Percentiles rank a stretch among this genome's conserved stretches.
Evolutionary conservation across 2,329 filamentous ascomycete species (phyloP).

Genomic region (Zasmidium citrigriseum): DNA sequence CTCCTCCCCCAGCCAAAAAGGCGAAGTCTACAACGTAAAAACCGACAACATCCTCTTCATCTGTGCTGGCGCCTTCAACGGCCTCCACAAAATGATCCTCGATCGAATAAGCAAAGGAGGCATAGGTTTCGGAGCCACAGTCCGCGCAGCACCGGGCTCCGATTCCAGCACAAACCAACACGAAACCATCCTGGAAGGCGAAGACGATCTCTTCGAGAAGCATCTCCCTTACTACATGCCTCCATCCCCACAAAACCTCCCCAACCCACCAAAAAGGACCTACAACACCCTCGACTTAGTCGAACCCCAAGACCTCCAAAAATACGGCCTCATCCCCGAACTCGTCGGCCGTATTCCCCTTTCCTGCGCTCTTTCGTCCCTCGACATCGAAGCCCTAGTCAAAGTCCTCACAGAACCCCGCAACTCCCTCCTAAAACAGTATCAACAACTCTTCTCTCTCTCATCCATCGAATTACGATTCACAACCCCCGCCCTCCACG

Average conservation of each 20-base stretch:
- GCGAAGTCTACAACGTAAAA: slow-evolving; percentile 71
- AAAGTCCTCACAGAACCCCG: slow-evolving; percentile 90
- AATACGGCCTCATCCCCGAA: slow-evolving; percentile 79
- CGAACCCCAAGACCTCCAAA: slow-evolving; percentile 75
- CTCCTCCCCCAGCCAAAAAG: slow-evolving; percentile 43
- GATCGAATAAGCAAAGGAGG: slow-evolving; percentile 83
- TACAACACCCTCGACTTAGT: slow-evolving; percentile 69
- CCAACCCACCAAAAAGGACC: slow-evolving; percentile 52
- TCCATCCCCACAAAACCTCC: slow-evolving; percentile 35
- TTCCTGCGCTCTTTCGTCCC: slow-evolving; percentile 77
- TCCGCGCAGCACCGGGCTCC: slow-evolving; percentile 53
- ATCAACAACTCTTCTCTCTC: slow-evolving; percentile 82
- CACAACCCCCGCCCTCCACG: slow-evolving; percentile 76
- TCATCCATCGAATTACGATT: slow-evolving; percentile 77
- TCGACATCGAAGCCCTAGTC: slow-evolving; percentile 69
- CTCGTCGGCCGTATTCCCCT: slow-evolving; percentile 95
- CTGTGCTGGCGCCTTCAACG: slow-evolving; percentile 92
- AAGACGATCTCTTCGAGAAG: slow-evolving; percentile 55
- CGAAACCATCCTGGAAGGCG: slow-evolving; percentile 60
- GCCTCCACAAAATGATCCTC: slow-evolving; percentile 82
- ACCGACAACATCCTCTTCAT: slow-evolving; percentile 98
- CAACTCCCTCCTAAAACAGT: slow-evolving; percentile 85
- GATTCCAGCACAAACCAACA: slow-evolving; percentile 44
- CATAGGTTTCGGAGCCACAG: slow-evolving; percentile 87
- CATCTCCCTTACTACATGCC: slow-evolving; percentile 53